Conservation (phyloP, 164 flowering plant genomes). For the Stephania yunnanensis region DNA sequence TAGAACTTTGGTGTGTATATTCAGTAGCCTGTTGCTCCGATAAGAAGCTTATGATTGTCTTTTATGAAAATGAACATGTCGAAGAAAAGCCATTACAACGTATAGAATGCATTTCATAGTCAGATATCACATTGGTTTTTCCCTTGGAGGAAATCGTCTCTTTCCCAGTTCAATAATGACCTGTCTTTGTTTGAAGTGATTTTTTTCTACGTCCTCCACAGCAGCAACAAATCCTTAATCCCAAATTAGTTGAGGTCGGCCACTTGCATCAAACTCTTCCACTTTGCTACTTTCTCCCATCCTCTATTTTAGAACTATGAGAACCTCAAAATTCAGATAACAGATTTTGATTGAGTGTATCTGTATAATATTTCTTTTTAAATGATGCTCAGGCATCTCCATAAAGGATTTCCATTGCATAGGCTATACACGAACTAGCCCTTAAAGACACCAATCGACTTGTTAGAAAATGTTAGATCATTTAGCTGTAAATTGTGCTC, state of each 20-base stretch:
- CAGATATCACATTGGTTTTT: too few species aligned
- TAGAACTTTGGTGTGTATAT: background rate
- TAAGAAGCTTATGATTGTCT: background rate
- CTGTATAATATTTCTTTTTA: background rate
- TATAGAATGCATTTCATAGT: too few species aligned
- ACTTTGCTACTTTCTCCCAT: background rate
- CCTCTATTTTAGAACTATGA: background rate
- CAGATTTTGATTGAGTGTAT: too few species aligned
- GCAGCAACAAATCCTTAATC: too few species aligned
- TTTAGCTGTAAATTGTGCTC: too few species aligned
- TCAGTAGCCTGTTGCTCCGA: background rate
- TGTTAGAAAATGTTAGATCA: too few species aligned
- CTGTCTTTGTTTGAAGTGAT: background rate
- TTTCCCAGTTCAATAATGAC: too few species aligned
- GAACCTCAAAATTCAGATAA: background rate
- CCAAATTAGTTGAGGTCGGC: too few species aligned
- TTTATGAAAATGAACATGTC: background rate
- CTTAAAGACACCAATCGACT: background rate
- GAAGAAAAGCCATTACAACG: background rate
- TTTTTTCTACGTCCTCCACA: background rate
- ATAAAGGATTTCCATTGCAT: background rate
- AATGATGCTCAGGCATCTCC: background rate
- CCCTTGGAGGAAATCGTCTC: too few species aligned
- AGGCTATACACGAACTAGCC: background rate
- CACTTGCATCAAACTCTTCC: too few species aligned